Conservation (phyloP, 139 green algal species). For the Nannochloris sp. region DNA sequence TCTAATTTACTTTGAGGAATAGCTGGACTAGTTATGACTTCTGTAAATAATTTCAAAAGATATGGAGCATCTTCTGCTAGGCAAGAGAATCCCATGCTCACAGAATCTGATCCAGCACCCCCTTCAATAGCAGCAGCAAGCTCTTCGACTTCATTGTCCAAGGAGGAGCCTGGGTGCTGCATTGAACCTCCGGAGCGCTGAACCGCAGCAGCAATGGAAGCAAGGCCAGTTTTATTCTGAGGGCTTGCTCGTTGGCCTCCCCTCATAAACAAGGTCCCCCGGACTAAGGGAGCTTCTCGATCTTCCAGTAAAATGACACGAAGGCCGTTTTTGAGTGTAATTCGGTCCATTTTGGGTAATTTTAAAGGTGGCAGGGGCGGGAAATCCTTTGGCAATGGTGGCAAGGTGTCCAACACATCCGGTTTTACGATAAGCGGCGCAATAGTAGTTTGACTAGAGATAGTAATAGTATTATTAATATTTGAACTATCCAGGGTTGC, state of each 20-base stretch:
- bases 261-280: slow-evolving; percentile 52
- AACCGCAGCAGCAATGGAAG: slow-evolving; percentile 34
- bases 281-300: slow-evolving; percentile 58
- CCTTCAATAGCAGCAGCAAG: slow-evolving; percentile 54
- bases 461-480: no score
- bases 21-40: slow-evolving; percentile 46
- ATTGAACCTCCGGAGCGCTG: slow-evolving; percentile 53
- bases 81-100: slow-evolving; percentile 52
- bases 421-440: neutral
- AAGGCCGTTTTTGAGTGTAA: slow-evolving; percentile 55
- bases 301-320: slow-evolving; percentile 64
- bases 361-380: slow-evolving; percentile 25
- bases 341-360: slow-evolving; percentile 13
- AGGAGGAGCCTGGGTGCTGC: slow-evolving; percentile 23
- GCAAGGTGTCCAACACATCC: slow-evolving; percentile 2
- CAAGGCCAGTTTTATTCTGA: slow-evolving; percentile 42
- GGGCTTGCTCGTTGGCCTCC: slow-evolving; percentile 53
- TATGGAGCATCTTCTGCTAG: slow-evolving; percentile 41
- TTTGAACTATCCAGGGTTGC: no score
- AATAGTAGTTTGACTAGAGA: no score
- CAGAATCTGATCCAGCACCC: slow-evolving; percentile 31
- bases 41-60: slow-evolving; percentile 48
- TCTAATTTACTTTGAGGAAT: slow-evolving; percentile 47
- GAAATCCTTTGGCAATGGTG: slow-evolving; percentile 33
- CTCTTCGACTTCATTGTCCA: slow-evolving; percentile 57